These are phyloP conservation scores for Oryza punctata DNA, from an alignment of 176 grass and related monocot genomes.

Conservation along the genomic window DNA sequence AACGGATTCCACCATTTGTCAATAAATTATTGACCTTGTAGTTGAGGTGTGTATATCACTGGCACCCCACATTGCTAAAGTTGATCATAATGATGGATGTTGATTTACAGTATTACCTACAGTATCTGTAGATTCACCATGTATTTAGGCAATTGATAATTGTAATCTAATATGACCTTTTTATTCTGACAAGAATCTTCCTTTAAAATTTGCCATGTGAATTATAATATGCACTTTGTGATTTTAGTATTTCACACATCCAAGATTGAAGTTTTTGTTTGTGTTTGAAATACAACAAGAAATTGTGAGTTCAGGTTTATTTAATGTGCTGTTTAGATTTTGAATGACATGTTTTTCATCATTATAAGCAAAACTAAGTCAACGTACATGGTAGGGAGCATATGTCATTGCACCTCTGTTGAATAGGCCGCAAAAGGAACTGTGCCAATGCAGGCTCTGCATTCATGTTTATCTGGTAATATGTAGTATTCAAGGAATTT, in stretches of 20 bases:
- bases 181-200: too few relatives aligned
- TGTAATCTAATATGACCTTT: not conserved
- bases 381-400: not conserved
- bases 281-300: not conserved
- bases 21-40: not conserved
- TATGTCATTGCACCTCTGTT: not conserved
- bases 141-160: not conserved
- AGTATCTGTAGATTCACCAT: not conserved
- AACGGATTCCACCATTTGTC: conserved; percentile 17
- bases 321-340: not conserved
- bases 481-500: not conserved
- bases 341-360: not conserved
- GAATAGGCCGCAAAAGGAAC: not conserved
- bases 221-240: not conserved
- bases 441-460: not conserved
- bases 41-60: conserved; percentile 22
- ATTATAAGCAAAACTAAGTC: not conserved
- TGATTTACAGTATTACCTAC: not conserved
- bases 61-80: not conserved
- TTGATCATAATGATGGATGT: not conserved
- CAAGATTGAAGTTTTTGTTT: not conserved
- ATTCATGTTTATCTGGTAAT: not conserved
- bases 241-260: not conserved
- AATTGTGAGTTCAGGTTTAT: not conserved
- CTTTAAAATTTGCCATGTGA: not conserved